A percentile compares a stretch with the other conserved stretches of the same genome.
Evolutionary conservation across 441 rosid genomes (phyloP).

Genomic region (Theobroma grandiflorum): DNA sequence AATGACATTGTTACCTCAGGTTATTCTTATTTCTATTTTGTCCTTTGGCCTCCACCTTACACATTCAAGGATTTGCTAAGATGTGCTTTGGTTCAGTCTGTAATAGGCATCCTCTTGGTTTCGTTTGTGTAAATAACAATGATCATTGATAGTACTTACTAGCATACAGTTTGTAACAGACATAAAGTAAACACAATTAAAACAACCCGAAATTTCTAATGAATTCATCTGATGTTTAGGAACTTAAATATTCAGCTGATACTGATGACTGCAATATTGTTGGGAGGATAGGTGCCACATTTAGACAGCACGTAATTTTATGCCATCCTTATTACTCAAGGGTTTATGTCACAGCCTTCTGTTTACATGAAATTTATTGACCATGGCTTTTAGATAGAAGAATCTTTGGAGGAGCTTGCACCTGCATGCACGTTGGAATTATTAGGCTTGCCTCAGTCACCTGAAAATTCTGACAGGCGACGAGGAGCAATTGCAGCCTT

Average conservation of each 20-base stretch:
- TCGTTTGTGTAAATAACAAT: not conserved
- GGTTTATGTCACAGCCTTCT: not conserved
- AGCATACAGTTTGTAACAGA: constrained; percentile 2
- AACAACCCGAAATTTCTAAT: not conserved
- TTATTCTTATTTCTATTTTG: constrained; percentile 37
- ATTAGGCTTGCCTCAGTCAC: constrained; percentile 77
- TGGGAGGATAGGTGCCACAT: constrained; percentile 24
- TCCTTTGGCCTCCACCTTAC: constrained; percentile 12
- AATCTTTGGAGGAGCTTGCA: constrained; percentile 97
- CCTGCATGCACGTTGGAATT: constrained; percentile 97
- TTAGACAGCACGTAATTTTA: not conserved
- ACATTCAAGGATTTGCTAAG: constrained; percentile 11
- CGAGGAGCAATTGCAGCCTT: constrained; percentile 90
- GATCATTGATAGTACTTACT: not conserved
- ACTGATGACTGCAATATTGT: constrained; percentile 25
- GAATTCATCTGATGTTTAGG: not conserved
- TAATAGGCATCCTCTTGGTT: constrained; percentile 3
- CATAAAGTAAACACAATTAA: not conserved
- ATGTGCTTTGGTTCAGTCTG: constrained; percentile 15
- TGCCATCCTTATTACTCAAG: constrained; percentile 1
- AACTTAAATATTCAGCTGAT: constrained; percentile 11
- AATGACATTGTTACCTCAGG: constrained; percentile 83
- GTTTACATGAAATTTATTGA: constrained; percentile 15
- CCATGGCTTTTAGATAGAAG: constrained; percentile 68
- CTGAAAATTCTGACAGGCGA: constrained; percentile 87